Percentiles rank a stretch among this genome's conserved stretches.
These are phyloP conservation scores for Fusarium solani-melongenae DNA, from an alignment of 2,329 filamentous ascomycete species.

Conservation along the genomic window DNA sequence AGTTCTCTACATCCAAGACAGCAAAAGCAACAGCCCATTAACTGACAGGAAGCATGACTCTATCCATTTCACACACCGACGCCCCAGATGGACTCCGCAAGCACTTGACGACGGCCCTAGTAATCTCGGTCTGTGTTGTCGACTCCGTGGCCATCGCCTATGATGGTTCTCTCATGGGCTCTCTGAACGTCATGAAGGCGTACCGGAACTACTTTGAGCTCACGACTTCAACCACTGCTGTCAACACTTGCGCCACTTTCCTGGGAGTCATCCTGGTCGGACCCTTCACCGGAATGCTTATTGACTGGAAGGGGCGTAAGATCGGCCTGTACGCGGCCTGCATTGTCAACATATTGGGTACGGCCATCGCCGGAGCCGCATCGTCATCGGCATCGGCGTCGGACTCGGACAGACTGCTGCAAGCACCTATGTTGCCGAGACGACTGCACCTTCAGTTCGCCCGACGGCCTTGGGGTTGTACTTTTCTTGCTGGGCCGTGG, in stretches of 20 bases:
- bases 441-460: background rate
- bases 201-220: background rate
- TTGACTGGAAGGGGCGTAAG: background rate
- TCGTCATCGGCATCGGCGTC: background rate
- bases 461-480: background rate
- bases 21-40: background rate
- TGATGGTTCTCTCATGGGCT: background rate
- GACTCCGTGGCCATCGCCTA: background rate
- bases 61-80: background rate
- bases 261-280: background rate
- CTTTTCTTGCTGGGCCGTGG: background rate
- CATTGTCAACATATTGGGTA: background rate
- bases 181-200: background rate
- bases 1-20: background rate
- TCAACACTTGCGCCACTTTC: background rate
- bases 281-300: background rate
- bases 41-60: background rate
- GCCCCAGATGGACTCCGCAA: background rate
- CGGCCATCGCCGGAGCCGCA: background rate
- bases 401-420: background rate
- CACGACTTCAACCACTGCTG: background rate
- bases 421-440: background rate
- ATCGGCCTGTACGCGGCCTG: background rate
- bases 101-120: background rate
- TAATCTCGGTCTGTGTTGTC: background rate